These are phyloP conservation scores for Dispira parvispora DNA, from an alignment of 192 early-diverging fungal species.

Conservation along the genomic window DNA sequence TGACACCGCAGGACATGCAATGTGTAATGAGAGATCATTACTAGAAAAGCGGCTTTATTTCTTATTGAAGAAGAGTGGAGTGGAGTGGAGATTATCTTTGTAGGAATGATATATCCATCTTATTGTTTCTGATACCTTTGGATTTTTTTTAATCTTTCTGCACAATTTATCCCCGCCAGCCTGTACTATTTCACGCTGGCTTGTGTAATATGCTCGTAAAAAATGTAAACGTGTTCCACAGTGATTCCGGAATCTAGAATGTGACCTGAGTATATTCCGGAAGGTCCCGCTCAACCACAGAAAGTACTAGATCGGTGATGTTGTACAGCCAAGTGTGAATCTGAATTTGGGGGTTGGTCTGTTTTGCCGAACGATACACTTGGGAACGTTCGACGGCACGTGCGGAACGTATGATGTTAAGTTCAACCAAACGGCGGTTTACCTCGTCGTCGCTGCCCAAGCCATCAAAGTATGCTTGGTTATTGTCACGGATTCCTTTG, in stretches of 20 bases:
- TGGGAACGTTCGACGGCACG: neutral
- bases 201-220: neutral
- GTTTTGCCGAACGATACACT: neutral
- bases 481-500: neutral
- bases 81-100: no score
- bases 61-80: no score
- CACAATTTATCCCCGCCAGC: no score
- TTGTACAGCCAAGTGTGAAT: neutral
- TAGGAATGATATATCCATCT: no score
- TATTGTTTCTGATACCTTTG: no score
- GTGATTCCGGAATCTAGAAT: neutral
- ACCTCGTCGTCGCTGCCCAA: neutral
- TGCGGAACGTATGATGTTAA: conserved; percentile 2
- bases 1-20: no score
- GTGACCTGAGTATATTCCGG: neutral
- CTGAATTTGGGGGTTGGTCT: neutral
- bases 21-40: no score
- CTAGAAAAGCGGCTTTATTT: no score
- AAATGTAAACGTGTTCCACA: neutral
- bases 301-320: conserved; percentile 4
- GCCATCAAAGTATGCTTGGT: neutral
- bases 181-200: no score
- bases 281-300: neutral
- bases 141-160: no score
- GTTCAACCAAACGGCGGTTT: neutral